Evolutionary conservation across 306 rosid species (phyloP).

Genomic region (Lathyrus sativus): DNA sequence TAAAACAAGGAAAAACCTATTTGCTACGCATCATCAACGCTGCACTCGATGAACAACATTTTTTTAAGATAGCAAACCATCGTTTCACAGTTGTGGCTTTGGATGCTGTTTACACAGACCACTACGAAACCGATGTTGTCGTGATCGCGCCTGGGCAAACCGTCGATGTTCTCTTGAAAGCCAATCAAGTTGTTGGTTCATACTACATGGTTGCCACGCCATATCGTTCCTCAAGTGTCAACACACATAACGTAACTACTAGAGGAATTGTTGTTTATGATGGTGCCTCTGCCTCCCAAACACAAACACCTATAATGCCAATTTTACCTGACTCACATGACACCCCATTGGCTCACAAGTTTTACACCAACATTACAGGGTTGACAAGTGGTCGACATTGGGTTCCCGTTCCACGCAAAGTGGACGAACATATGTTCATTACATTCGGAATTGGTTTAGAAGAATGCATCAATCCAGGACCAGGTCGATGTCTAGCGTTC

Average conservation of each 20-base stretch:
- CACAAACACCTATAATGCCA: constrained; percentile 48
- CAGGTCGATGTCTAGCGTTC: neutral
- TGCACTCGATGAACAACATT: constrained; percentile 63
- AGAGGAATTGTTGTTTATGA: constrained; percentile 50
- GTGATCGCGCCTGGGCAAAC: constrained; percentile 67
- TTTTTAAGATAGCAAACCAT: constrained; percentile 69
- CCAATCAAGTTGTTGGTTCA: constrained; percentile 47
- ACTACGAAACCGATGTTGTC: constrained; percentile 48
- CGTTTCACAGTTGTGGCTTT: constrained; percentile 61
- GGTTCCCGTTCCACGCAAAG: constrained; percentile 48
- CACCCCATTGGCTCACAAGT: constrained; percentile 56
- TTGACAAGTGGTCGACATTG: constrained; percentile 52
- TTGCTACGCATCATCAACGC: constrained; percentile 60
- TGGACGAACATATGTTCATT: constrained; percentile 60
- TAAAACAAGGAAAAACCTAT: constrained; percentile 56
- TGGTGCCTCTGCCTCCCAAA: constrained; percentile 12
- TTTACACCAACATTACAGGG: constrained; percentile 47
- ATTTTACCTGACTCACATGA: constrained; percentile 42
- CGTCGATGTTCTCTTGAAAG: constrained; percentile 49
- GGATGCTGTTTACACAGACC: constrained; percentile 60
- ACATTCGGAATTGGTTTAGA: constrained; percentile 42
- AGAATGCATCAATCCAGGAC: constrained; percentile 28
- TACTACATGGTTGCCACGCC: constrained; percentile 64
- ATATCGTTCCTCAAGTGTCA: neutral
- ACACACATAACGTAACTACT: constrained; percentile 29